Base-by-base conservation (phyloP, 2,329 filamentous ascomycete species). In the Orbilia quercus region DNA sequence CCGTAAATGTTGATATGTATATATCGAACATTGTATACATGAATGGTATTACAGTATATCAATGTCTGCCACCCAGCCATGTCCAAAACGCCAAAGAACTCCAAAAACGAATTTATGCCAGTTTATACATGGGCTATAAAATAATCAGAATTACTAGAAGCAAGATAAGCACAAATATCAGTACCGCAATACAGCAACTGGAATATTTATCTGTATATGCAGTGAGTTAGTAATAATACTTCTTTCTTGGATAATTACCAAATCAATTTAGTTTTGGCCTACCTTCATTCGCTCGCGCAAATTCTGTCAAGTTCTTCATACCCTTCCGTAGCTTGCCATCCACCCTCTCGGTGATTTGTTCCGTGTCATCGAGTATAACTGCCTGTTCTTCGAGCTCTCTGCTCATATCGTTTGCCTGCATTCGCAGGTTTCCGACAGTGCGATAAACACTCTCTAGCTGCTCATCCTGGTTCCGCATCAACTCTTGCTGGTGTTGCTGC, bases 391-490 rank as follows among this genome's bases (percentile, higher is more conserved):
- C 96, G 48, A 99, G 84, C 83, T 99, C 95, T 66, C 94, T 85
- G 1, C 95, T 94, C 94, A 99, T 99, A 77, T 92, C 91, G 81
- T 96, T 89, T 1, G 95, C 96, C 84, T 98, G 95, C 79, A 90
- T 85, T 64, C 94, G 85, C 79, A 99, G 82, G 79, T 92, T 97
- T 1, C 93, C 94, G 22, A 99, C 95, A 0, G 94, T 98, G 76
- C 89, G 87, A 80, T 96, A 96, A 50, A 99, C 94, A 14, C 91
- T 91, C 79, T 98, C 94, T 1, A 99, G 85, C 78, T 95, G 90
- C 82, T 93, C 85, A 80, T 99, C 95, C 83, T 99, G 95, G 81
- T 97, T 92, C 76, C 90, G 87, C 90, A 99, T 93, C 82, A 99
- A 90, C 82, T 93, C 87, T 79, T 90, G 80, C 83, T 99, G 96